A percentile compares a stretch with the other conserved stretches of the same genome.
Evolutionary conservation across 306 rosid species (phyloP).

Genomic region (Vicia faba): DNA sequence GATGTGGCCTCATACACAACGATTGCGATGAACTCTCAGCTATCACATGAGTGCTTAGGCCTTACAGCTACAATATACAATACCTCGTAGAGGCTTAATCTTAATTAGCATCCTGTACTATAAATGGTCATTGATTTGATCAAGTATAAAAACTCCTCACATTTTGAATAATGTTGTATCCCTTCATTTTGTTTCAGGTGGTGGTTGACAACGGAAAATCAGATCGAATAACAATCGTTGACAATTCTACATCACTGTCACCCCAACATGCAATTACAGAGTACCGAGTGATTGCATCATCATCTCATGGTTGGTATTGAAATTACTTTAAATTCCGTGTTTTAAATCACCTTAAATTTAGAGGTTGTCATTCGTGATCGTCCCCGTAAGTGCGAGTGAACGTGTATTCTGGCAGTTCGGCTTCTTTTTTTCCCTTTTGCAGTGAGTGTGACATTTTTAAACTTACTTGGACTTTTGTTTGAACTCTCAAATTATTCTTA

Average conservation of each 20-base stretch:
- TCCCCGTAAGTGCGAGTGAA: conserved; percentile 6
- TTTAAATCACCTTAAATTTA: conserved; percentile 18
- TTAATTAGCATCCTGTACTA: conserved; percentile 23
- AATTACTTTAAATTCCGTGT: conserved; percentile 31
- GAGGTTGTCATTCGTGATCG: conserved; percentile 4
- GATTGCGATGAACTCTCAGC: conserved; percentile 11
- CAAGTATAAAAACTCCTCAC: conserved; percentile 13
- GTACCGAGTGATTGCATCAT: conserved; percentile 70
- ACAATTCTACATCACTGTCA: conserved; percentile 45
- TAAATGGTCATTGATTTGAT: conserved; percentile 24
- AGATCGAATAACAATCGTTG: conserved; percentile 64
- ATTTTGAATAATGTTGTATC: conserved; percentile 3
- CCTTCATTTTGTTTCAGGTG: conserved; percentile 58
- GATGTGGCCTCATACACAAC: neutral
- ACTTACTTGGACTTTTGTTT: conserved; percentile 13
- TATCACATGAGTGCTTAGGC: conserved; percentile 31
- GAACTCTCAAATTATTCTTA: conserved; percentile 3
- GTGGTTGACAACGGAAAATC: conserved; percentile 82
- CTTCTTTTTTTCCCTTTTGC: neutral
- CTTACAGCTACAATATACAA: conserved; percentile 21
- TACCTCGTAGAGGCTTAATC: neutral
- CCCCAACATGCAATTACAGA: conserved; percentile 81
- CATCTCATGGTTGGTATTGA: conserved; percentile 63
- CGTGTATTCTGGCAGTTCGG: conserved; percentile 12
- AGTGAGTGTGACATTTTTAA: conserved; percentile 28